Conservation (phyloP, 2,329 filamentous ascomycete genomes). For the Alternaria panax region DNA sequence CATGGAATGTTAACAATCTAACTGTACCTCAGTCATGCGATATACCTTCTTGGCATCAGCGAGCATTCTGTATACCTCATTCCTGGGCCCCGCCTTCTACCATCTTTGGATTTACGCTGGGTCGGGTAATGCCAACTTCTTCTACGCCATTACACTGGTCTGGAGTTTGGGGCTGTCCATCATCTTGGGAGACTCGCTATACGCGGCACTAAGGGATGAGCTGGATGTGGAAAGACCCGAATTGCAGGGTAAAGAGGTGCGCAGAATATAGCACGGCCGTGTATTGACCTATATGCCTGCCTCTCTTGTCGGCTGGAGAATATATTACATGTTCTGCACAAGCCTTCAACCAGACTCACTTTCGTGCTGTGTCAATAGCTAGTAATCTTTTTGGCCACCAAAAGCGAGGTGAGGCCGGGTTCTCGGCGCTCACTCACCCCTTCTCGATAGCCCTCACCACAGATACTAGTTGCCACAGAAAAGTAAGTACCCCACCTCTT, state of each 20-base stretch:
- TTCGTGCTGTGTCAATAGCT: not conserved
- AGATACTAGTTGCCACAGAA: too few species aligned
- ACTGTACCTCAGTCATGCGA: conserved; percentile 71
- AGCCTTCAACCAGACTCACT: not conserved
- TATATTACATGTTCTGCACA: not conserved
- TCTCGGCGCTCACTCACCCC: not conserved
- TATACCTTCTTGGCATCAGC: conserved; percentile 89
- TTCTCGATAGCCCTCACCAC: conserved; percentile 10
- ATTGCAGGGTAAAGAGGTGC: conserved; percentile 84
- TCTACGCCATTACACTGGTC: conserved; percentile 98
- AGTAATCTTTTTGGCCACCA: not conserved
- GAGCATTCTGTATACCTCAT: conserved; percentile 83
- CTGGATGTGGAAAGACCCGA: conserved; percentile 93
- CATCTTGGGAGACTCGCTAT: conserved; percentile 85
- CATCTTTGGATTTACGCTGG: conserved; percentile 98
- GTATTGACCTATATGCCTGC: not conserved
- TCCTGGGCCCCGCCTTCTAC: conserved; percentile 94
- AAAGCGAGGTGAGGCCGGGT: conserved; percentile 7
- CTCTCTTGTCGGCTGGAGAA: not conserved
- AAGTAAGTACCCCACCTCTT: too few species aligned
- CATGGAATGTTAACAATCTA: not conserved
- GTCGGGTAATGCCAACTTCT: conserved; percentile 98
- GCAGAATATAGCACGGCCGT: conserved; percentile 69
- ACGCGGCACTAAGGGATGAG: conserved; percentile 88
- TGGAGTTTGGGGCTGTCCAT: conserved; percentile 93